phyloP scores from a whole-genome alignment of 345 rosid genomes.

The Melaleuca alternifolia region DNA sequence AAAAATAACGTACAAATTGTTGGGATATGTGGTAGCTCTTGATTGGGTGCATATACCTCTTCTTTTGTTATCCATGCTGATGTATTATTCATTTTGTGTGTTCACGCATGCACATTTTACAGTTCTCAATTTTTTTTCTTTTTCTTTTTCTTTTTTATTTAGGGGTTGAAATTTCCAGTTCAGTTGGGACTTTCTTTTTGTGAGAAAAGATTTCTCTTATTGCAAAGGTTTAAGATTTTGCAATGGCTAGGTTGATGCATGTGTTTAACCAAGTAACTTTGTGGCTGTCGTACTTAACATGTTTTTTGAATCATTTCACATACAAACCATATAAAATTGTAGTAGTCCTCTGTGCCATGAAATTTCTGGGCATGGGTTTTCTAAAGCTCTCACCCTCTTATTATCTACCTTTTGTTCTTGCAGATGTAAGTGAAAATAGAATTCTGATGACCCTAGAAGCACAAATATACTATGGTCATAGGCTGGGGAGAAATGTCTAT shows the following conservation, averaged over 20 bases:
- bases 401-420: not conserved
- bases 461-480: not conserved
- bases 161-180: not conserved
- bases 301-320: not conserved
- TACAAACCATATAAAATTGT: not conserved
- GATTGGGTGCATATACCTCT: not conserved
- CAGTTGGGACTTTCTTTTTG: not conserved
- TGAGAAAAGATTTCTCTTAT: not conserved
- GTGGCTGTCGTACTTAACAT: not conserved
- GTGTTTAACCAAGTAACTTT: not conserved
- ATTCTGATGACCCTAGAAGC: not conserved
- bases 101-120: not conserved
- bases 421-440: not conserved
- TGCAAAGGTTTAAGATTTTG: not conserved
- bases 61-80: not conserved
- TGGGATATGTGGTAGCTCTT: not conserved
- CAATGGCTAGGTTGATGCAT: not conserved
- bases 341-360: not conserved
- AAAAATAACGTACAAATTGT: not conserved
- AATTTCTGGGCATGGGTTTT: not conserved
- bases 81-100: not conserved
- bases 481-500: not conserved
- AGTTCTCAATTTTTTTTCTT: not conserved
- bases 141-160: accelerated
- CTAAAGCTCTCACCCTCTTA: not conserved